Evolutionary conservation across 164 flowering plant genomes (phyloP).

Genomic region (Euptelea pleiosperma): DNA sequence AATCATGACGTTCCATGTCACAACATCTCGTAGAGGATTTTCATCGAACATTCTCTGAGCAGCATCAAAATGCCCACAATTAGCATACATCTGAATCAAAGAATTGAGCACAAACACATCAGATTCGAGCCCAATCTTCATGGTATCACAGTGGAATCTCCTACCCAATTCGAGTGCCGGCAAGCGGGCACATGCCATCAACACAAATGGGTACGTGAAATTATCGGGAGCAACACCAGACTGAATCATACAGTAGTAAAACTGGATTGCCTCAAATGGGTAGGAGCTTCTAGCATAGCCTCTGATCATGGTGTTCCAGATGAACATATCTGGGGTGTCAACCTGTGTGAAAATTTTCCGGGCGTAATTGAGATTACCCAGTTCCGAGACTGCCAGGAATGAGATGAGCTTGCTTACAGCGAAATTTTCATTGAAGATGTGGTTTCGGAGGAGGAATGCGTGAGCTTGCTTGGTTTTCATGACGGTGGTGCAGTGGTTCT

Average conservation of each 20-base stretch:
- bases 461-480: conserved; percentile 23
- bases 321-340: conserved; percentile 18
- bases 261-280: conserved; percentile 13
- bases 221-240: conserved; percentile 15
- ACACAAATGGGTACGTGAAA: conserved; percentile 18
- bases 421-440: conserved; percentile 7
- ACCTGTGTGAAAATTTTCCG: conserved; percentile 15
- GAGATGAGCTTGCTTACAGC: conserved; percentile 17
- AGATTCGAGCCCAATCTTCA: conserved; percentile 13
- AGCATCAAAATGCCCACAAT: conserved; percentile 2
- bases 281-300: conserved; percentile 14
- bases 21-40: conserved; percentile 19
- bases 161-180: conserved; percentile 3
- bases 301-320: conserved; percentile 24
- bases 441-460: conserved; percentile 21
- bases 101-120: conserved; percentile 17
- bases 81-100: conserved; percentile 17
- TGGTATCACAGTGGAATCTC: conserved; percentile 11
- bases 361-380: conserved; percentile 10
- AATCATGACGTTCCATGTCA: conserved; percentile 32
- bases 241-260: conserved; percentile 15
- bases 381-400: conserved; percentile 13
- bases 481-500: conserved; percentile 15
- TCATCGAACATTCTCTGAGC: conserved; percentile 20
- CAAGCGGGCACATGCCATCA: conserved; percentile 14